These are phyloP conservation scores for Kingdonia uniflora DNA, from an alignment of 164 flowering plant species.

Conservation along the genomic window DNA sequence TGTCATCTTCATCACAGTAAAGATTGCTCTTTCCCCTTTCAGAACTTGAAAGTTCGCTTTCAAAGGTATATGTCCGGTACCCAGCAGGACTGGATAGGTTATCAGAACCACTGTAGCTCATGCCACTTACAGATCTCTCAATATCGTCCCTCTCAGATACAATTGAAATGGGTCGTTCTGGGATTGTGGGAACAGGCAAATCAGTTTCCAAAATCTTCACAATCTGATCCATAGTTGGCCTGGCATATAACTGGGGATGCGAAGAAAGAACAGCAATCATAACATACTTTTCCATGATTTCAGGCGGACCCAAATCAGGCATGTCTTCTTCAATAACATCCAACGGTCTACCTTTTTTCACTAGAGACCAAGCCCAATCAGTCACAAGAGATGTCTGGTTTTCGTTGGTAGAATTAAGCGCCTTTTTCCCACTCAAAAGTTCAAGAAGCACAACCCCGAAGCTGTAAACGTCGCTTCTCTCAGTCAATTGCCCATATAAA, in stretches of 20 bases:
- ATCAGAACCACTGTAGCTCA: conserved; percentile 47
- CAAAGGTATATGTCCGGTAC: conserved; percentile 36
- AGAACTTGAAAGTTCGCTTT: conserved; percentile 5
- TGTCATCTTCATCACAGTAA: neutral
- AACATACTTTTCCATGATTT: conserved; percentile 57
- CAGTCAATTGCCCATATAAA: conserved; percentile 74
- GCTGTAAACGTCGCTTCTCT: conserved; percentile 78
- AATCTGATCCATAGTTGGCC: conserved; percentile 92
- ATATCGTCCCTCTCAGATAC: conserved; percentile 43
- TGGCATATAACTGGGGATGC: conserved; percentile 68
- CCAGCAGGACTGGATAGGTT: conserved; percentile 41
- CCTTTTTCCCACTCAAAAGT: conserved; percentile 77
- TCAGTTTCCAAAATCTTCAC: conserved; percentile 75
- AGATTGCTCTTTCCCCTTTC: conserved; percentile 1
- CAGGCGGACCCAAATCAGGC: conserved; percentile 46
- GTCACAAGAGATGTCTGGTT: conserved; percentile 37
- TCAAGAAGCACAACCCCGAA: conserved; percentile 84
- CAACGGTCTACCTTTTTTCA: conserved; percentile 37
- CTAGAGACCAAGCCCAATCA: conserved; percentile 87
- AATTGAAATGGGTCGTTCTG: conserved; percentile 60
- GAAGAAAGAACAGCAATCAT: conserved; percentile 62
- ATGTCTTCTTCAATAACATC: conserved; percentile 76
- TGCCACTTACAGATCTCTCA: conserved; percentile 35
- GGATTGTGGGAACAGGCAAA: conserved; percentile 50
- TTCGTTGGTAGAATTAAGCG: conserved; percentile 26